Evolutionary conservation across 1,284 basidiomycete genomes (phyloP), one percentile per base, ranked within the genome.

Genomic region (Malassezia equina): DNA sequence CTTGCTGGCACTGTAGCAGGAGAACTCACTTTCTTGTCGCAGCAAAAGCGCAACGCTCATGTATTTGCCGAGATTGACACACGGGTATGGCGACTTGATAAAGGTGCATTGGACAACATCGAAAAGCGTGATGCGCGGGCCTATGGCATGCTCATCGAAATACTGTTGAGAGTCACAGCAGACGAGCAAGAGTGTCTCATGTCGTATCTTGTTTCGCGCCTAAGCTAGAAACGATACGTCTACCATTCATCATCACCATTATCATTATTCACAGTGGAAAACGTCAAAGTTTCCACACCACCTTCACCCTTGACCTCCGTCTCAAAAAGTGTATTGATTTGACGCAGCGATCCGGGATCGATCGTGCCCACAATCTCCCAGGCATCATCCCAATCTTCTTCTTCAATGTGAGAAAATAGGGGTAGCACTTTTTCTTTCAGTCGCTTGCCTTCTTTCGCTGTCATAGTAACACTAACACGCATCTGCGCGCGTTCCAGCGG

Each of bases 401-500:
- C 82, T 75, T 98, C 94, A 21, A 95, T 81, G 62, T 82, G 86
- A 63, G 90, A 87, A 3, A 85, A 84, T 29, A 83, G 78, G 59
- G 83, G 81, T 5, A 85, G 59, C 3, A 98, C 77, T 76, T 83
- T 82, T 47, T 86, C 82, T 62, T 85, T 84, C 19, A 94, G 75
- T 51, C 78, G 70, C 68, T 87, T 85, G 27, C 81, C 84, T 56
- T 91, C 86, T 44, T 81, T 81, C 3, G 78, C 76, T 1, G 90
- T 85, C 77, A 95, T 81, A 2, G 82, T 82, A 31, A 98, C 81
- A 28, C 88, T 81, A 13, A 98, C 81, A 19, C 90, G 83, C 93
- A 99, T 96, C 52, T 86, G 80, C 2, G 90, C 88, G 44, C 91
- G 81, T 70, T 93, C 85, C 59, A 99, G 89, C 0, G 90, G 88